Evolutionary conservation across 306 rosid species (phyloP), one percentile per base, ranked within the genome.

Genomic region (Cajanus cajan): DNA sequence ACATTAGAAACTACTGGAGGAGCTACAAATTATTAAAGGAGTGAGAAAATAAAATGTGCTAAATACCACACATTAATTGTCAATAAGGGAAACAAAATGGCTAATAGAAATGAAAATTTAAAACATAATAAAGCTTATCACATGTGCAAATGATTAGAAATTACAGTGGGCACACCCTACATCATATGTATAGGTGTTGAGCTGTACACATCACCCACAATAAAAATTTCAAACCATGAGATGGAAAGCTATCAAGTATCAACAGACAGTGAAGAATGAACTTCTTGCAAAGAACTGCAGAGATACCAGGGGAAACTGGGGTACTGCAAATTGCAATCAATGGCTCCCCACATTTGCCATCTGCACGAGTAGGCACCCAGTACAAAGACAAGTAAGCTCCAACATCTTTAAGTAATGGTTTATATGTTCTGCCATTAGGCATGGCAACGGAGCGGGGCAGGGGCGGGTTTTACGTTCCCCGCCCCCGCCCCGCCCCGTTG

Each of bases 341-440:
- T 62, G 99, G 88, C 81, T 87, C 84, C 67, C 99, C 99, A 82
- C 85, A 39, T 87, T 87, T 81, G 3, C 89, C 86, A 78, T 95
- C 99, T 34, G 83, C 87, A 73, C 99, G 94, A 80, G 89, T 78
- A 47, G 99, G 99, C 36, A 93, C 76, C 99, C 99, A 95, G 89
- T 77, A 85, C 61, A 95, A 82, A 74, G 94, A 90, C 87, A 95
- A 73, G 84, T 91, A 95, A 80, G 85, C 45, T 71, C 92, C 98
- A 37, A 95, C 97, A 24, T 95, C 98, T 83, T 91, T 85, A 76
- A 95, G 90, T 41, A 85, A 86, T 69, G 97, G 96, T 83, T 78
- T 87, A 81, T 91, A 95, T 1, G 74, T 85, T 83, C 99, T 95
- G 91, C 61, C 81, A 82, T 63, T 68, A 39, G 19, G n/a, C n/a